Evolutionary conservation across 208 protist genomes (phyloP), one percentile per base, ranked within the genome.

Genomic region (Leishmania aethiopica): DNA sequence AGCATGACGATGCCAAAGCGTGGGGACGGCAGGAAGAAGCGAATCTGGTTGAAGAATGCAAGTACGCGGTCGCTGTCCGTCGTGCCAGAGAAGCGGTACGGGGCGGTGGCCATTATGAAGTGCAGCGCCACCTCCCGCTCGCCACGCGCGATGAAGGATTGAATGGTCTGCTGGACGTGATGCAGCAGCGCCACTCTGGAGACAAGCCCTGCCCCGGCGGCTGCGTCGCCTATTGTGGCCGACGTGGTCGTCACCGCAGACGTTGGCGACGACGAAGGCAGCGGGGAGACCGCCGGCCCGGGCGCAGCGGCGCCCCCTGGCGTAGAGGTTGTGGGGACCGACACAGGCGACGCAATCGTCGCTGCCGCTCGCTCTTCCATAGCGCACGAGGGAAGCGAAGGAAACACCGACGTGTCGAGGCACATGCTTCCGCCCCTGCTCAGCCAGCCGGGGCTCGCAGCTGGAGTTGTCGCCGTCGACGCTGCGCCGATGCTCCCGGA

Each of bases 21-120:
- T 40, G 78, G 69, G 13, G 89, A 90, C 10, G 91, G 91, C 35
- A 96, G 66, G 78, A 91, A 93, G 40, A 88, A 72, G 82, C 86
- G 90, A 37, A 96, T 81, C 60, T 94, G 90, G 57, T 93, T 90
- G 79, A 89, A 93, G 74, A 89, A 77, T 47, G 91, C 83, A n/a
- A 91, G 75, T n/a, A 94, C 85, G 45, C 93, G 90, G 67, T 92
- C 91, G 75, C 83, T 82, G 59, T 69, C 70, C 40, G 66, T 83
- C 55, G 86, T 83, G 25, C 77, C 80, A 45, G 82, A 32, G 75
- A 94, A 88, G 28, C 86, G 79, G 82, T 90, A 95, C 25, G 86
- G 79, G 2, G 83, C 78, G 32, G 85, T 84, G n/a, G 87, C 85
- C 76, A 94, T 89, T 71, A 96, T 86, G n/a, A 94, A 88, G 69